A percentile compares a stretch with the other conserved stretches of the same genome.
Conservation (phyloP, 257 asterid species). For the Ehretia macrophylla region DNA sequence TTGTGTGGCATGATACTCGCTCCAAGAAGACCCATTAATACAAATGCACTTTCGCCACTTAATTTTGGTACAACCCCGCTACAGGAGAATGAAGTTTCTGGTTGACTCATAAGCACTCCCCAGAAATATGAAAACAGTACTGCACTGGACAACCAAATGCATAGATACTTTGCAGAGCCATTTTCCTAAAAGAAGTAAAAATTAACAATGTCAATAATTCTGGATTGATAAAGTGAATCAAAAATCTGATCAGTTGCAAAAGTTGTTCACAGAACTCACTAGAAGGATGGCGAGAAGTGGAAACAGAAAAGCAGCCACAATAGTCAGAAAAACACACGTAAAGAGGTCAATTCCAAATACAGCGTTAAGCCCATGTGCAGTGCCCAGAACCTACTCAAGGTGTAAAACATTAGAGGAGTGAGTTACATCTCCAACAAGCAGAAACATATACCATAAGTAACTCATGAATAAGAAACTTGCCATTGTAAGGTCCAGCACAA, state of each 20-base stretch:
- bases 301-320: constrained; percentile 60
- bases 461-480: constrained; percentile 32
- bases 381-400: constrained; percentile 67
- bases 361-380: constrained; percentile 90
- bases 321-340: constrained; percentile 69
- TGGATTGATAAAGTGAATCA: background rate
- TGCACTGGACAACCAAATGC: constrained; percentile 52
- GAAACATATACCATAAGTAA: background rate
- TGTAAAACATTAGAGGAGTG: background rate
- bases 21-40: constrained; percentile 92
- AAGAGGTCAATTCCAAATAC: constrained; percentile 78
- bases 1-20: constrained; percentile 94
- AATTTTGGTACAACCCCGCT: constrained; percentile 59
- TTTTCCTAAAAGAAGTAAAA: constrained; percentile 45
- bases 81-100: constrained; percentile 53
- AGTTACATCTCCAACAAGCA: background rate
- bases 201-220: background rate
- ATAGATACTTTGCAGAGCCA: constrained; percentile 50
- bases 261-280: constrained; percentile 40
- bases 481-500: constrained; percentile 83
- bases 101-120: constrained; percentile 61
- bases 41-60: constrained; percentile 80
- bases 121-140: constrained; percentile 50
- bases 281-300: constrained; percentile 59
- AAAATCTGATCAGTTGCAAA: background rate